Evolutionary conservation across 768 basidiomycete genomes (phyloP), one percentile per base, ranked within the genome.

Genomic region (Lyophyllum decastes): DNA sequence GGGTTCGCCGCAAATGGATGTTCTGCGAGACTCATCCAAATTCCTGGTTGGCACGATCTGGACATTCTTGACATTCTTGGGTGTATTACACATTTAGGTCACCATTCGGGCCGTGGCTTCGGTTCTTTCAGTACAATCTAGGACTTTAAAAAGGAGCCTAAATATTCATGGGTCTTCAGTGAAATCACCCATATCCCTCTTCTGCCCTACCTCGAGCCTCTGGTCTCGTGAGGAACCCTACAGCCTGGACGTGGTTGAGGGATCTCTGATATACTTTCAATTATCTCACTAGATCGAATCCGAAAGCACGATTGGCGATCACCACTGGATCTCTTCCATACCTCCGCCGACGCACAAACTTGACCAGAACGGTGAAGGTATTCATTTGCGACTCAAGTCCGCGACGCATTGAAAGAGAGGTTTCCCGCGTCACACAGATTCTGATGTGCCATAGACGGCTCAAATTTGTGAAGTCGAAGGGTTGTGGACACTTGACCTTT

Each of bases 371-470:
- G 68, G 73, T 72, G 69, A 70, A 61, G 35, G 34, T 48, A 50
- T 52, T 61, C 52, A 56, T 54, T 57, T 41, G 54, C 54, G 46
- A 47, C 41, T 22, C 55, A 66, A 68, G 61, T 68, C 64, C 68
- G 67, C 60, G 66, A 70, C 41, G 25, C 52, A 63, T 55, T 61
- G 50, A 68, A 62, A 61, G 58, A 64, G 62, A 64, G 62, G 64
- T 26, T 45, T 55, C 40, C n/a, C n/a, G 33, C 52, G 52, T 58
- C 47, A 44, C 54, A 34, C 38, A 63, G 57, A 30, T 64, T 61
- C 35, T 67, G 63, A 90, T 90, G 88, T 90, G 88, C 75, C 82
- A 84, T 70, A 81, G 86, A 61, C 76, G 73, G 51, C 80, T 89
- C 65, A 76, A 72, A 62, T 82, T 88, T 70, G 71, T 68, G 55